These are phyloP conservation scores for Sindora glabra DNA, from an alignment of 306 rosid species.

Conservation along the genomic window DNA sequence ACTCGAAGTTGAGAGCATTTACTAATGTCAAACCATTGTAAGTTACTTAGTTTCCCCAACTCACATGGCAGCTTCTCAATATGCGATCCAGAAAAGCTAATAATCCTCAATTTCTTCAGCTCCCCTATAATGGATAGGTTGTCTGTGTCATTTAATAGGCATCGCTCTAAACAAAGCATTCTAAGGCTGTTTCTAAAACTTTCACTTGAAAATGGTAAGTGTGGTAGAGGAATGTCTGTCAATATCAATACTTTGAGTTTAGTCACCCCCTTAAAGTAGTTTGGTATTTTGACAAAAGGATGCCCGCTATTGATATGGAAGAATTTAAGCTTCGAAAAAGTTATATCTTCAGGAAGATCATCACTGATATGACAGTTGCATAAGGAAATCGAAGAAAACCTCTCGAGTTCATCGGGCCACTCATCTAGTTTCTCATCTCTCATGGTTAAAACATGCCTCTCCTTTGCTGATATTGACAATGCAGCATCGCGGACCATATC, in stretches of 20 bases:
- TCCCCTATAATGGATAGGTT: background rate
- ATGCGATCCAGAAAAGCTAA: rapidly evolving
- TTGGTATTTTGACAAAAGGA: background rate
- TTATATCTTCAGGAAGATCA: background rate
- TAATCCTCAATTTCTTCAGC: background rate
- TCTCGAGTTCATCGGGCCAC: background rate
- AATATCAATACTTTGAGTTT: background rate
- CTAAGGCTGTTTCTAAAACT: background rate
- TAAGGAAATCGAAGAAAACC: background rate
- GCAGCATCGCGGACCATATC: no score
- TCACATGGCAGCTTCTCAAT: background rate
- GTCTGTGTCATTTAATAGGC: background rate
- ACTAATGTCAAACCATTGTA: background rate
- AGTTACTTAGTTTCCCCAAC: background rate
- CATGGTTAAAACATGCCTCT: no score
- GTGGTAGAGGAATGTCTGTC: background rate
- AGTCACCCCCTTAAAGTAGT: background rate
- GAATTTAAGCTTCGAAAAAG: background rate
- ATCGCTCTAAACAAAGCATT: background rate
- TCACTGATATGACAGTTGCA: no score
- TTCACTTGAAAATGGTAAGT: background rate
- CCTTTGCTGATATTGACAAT: no score
- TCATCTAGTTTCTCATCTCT: no score
- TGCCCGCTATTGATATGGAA: background rate
- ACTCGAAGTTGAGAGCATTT: background rate